phyloP scores from a whole-genome alignment of 495 filamentous ascomycete species.

The Aspergillus bertholletiae region DNA sequence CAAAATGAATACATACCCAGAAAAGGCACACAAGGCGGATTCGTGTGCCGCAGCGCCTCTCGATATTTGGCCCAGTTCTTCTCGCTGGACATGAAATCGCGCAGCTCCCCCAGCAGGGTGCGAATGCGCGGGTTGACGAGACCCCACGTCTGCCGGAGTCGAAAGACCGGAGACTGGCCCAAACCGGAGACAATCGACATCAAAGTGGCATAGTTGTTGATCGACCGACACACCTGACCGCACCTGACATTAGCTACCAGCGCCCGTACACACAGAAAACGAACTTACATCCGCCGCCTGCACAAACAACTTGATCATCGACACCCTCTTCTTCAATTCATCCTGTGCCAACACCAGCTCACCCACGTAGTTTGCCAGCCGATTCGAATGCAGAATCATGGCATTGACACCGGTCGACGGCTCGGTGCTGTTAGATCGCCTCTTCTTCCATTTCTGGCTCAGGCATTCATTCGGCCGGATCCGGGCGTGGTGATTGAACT shows the following conservation, averaged over 20 bases:
- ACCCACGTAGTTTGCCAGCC: constrained; percentile 93
- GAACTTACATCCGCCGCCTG: constrained; percentile 71
- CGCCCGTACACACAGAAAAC: not conserved
- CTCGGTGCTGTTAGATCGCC: constrained; percentile 65
- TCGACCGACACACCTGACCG: constrained; percentile 69
- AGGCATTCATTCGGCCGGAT: constrained; percentile 83
- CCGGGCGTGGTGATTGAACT: constrained; percentile 79
- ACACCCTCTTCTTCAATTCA: constrained; percentile 86
- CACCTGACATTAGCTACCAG: no score
- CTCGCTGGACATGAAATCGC: constrained; percentile 82
- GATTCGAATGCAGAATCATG: constrained; percentile 89
- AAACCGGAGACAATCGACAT: constrained; percentile 92
- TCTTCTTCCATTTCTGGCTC: constrained; percentile 93
- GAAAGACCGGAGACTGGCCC: constrained; percentile 82
- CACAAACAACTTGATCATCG: constrained; percentile 92
- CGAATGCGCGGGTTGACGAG: constrained; percentile 73
- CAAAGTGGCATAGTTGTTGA: constrained; percentile 92
- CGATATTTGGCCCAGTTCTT: constrained; percentile 90
- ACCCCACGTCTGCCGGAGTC: constrained; percentile 82
- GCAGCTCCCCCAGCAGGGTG: constrained; percentile 71
- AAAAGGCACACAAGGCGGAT: constrained; percentile 92
- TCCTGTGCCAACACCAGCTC: constrained; percentile 87
- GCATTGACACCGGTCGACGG: constrained; percentile 87
- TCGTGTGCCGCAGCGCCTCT: constrained; percentile 73
- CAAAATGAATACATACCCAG: constrained; percentile 61